Evolutionary conservation across 1,284 basidiomycete species (phyloP).

Genomic region (Pisolithus thermaeus): DNA sequence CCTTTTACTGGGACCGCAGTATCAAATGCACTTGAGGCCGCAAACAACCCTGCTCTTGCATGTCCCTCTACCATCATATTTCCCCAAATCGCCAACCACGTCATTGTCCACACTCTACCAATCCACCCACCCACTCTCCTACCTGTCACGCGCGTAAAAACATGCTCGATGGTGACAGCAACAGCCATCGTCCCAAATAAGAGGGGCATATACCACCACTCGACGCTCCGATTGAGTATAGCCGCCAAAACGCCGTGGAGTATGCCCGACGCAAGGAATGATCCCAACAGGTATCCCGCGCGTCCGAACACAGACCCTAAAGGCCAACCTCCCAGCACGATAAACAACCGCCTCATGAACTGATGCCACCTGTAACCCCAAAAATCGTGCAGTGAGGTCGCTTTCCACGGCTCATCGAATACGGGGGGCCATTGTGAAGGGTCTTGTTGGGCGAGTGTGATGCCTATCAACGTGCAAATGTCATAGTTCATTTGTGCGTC

Average conservation of each 20-base stretch:
- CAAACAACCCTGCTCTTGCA: conserved; percentile 39
- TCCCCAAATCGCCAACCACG: conserved; percentile 43
- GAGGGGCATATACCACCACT: conserved; percentile 37
- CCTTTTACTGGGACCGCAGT: conserved; percentile 11
- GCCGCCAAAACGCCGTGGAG: conserved; percentile 48
- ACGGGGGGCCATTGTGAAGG: conserved; percentile 33
- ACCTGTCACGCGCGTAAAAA: conserved; percentile 27
- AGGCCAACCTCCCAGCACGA: conserved; percentile 26
- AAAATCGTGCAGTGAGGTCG: conserved; percentile 32
- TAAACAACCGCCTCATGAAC: conserved; percentile 29
- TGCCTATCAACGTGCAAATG: conserved; percentile 33
- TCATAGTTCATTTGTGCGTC: conserved; percentile 38
- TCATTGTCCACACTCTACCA: conserved; percentile 46
- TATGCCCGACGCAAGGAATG: conserved; percentile 49
- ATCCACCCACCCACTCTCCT: conserved; percentile 34
- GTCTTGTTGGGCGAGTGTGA: conserved; percentile 31
- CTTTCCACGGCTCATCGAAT: conserved; percentile 32
- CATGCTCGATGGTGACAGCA: conserved; percentile 41
- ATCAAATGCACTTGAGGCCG: conserved; percentile 8
- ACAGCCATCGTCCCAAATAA: conserved; percentile 53
- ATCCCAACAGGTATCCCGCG: conserved; percentile 41
- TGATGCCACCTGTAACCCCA: conserved; percentile 40
- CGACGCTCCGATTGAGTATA: conserved; percentile 44
- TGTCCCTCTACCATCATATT: conserved; percentile 45
- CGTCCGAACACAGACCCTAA: conserved; percentile 36